phyloP scores from a whole-genome alignment of 192 early-diverging fungal species.

The Kickxella alabastrina region DNA sequence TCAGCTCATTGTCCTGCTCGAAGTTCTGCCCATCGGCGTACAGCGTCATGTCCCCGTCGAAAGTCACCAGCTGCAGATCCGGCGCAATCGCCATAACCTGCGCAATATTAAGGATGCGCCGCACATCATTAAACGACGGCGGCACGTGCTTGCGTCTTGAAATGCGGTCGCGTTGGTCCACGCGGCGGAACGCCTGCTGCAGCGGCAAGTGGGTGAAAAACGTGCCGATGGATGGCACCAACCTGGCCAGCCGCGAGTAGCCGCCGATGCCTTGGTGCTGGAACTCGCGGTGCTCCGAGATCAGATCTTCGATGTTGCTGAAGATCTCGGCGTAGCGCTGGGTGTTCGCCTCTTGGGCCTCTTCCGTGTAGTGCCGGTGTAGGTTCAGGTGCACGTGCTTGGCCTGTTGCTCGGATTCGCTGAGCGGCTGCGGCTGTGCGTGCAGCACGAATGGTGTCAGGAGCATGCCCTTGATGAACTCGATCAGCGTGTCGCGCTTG shows the following conservation, averaged over 20 bases:
- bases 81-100: conserved; percentile 77
- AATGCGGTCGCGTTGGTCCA: conserved; percentile 66
- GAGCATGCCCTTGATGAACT: conserved; percentile 87
- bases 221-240: conserved; percentile 75
- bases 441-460: conserved; percentile 86
- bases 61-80: conserved; percentile 73
- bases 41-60: conserved; percentile 93
- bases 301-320: conserved; percentile 70
- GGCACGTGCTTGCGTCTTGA: conserved; percentile 77
- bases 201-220: conserved; percentile 87
- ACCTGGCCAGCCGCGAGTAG: conserved; percentile 70
- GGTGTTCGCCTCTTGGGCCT: conserved; percentile 54
- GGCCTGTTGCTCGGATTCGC: not conserved
- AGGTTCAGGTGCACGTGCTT: not conserved
- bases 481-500: conserved; percentile 87
- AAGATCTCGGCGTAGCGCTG: conserved; percentile 78
- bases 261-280: conserved; percentile 18
- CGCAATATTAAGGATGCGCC: conserved; percentile 85
- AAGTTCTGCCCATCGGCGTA: conserved; percentile 88
- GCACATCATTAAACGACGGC: conserved; percentile 90
- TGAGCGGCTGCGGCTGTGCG: conserved; percentile 44
- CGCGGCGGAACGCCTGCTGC: conserved; percentile 62
- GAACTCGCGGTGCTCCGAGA: conserved; percentile 58
- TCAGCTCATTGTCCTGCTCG: conserved; percentile 62
- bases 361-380: conserved; percentile 1